Percentiles rank a stretch among this genome's conserved stretches.
Conservation (phyloP, 1,284 basidiomycete species). For the Abortiporus biennis region DNA sequence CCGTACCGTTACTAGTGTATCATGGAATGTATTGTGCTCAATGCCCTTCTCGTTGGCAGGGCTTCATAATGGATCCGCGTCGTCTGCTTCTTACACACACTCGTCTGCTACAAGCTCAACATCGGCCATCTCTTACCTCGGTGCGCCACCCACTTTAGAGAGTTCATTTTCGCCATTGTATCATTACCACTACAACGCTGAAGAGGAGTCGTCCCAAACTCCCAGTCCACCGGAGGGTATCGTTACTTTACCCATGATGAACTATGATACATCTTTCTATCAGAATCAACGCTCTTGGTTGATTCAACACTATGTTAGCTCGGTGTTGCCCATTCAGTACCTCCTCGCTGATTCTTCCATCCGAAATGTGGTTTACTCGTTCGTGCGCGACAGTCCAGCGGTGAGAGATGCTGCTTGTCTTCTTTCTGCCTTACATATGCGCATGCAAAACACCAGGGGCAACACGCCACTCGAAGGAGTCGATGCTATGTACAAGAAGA, state of each 20-base stretch:
- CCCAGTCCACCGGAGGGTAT: slow-evolving; percentile 11
- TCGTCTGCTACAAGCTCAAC: slow-evolving; percentile 14
- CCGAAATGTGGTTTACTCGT: slow-evolving; percentile 33
- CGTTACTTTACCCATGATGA: slow-evolving; percentile 12
- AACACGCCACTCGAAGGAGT: slow-evolving; percentile 13
- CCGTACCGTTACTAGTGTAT: slow-evolving; percentile 66
- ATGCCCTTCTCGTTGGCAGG: slow-evolving; percentile 54
- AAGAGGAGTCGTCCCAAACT: slow-evolving; percentile 17
- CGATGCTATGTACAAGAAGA: slow-evolving; percentile 22
- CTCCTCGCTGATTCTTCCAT: slow-evolving; percentile 49
- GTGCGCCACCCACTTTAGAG: slow-evolving; percentile 5
- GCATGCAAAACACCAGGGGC: slow-evolving; percentile 13
- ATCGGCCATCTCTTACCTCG: slow-evolving; percentile 2
- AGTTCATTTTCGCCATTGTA: slow-evolving; percentile 21
- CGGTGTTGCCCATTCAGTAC: slow-evolving; percentile 62
- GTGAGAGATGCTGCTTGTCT: slow-evolving; percentile 51
- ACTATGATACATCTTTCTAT: slow-evolving; percentile 22
- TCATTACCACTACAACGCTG: slow-evolving; percentile 13
- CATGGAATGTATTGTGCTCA: slow-evolving; percentile 62
- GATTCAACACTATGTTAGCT: slow-evolving; percentile 36
- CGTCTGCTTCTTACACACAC: slow-evolving; percentile 5
- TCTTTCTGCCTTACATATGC: slow-evolving; percentile 45
- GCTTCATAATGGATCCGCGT: slow-evolving; percentile 25
- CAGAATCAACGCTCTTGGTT: slow-evolving; percentile 23
- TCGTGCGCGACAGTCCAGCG: slow-evolving; percentile 37